Base-by-base conservation (phyloP, 2,329 filamentous ascomycete genomes). In the Botryotinia globosa region DNA sequence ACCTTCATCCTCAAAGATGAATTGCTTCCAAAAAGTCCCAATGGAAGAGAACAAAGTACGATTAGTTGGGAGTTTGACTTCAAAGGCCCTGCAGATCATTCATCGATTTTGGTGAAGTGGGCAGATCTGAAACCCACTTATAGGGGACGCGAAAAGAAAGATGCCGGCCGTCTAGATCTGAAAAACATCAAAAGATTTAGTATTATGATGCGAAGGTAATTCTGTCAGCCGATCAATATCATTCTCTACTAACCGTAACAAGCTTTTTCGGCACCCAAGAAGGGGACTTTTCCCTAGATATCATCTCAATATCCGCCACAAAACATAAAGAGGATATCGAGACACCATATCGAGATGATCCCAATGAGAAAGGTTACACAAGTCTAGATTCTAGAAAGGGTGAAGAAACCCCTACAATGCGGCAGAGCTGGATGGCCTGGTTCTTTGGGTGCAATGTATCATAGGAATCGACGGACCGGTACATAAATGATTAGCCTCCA, bases 131-230 rank as follows among this genome's bases (percentile, higher is more conserved):
- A 87, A 79, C 83, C 92, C 1, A 95, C 91, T 2, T 96, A 94
- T 81, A 85, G 93, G 5, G 93, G 93, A 0, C 88, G 86, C 77
- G 85, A 89, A 74, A 86, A 88, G 79, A 82, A 86, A 29, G 89
- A 91, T 81, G 87, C 87, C 0, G 81, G 84, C 72, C 84, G 86
- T 8, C 80, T 96, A 76, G 84, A 94, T 77, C 78, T 87, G 75
- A 84, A 83, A 65, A 83, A 84, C 61, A 84, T 96, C 56, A 91
- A 88, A 82, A 85, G 91, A 64, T 83, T 95, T 44, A 90, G 89
- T 68, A 85, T 96, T 73, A 94, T 96, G 93, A 92, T 92, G 85
- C 84, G 93, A 80, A 96, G 93, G 92, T 93, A 81, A 73, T 83
- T 79, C 6, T 14, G n/a, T 9, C 39, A 37, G 45, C 48, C 37